phyloP scores from a whole-genome alignment of 1,139 yeast genomes.

The Pichia sp. region DNA sequence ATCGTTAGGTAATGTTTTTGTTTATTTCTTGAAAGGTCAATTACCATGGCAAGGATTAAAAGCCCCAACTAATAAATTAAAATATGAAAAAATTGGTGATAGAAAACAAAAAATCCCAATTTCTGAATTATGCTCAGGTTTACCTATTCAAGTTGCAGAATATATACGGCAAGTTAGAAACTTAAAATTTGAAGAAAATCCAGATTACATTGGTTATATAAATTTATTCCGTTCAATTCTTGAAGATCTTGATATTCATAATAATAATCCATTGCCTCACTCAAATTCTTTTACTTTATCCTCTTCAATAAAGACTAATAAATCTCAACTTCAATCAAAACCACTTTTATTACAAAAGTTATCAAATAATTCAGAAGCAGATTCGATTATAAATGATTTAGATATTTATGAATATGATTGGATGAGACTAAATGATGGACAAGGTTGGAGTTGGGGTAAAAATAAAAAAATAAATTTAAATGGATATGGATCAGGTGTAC shows the following conservation, averaged over 20 bases:
- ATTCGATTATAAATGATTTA: not conserved
- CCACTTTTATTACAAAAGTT: not conserved
- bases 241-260: constrained; percentile 52
- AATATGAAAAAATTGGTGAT: constrained; percentile 65
- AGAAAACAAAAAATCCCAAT: constrained; percentile 47
- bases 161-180: constrained; percentile 79
- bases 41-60: constrained; percentile 56
- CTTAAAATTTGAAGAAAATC: constrained; percentile 43
- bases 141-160: constrained; percentile 82
- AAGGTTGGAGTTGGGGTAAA: constrained; percentile 82
- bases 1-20: constrained; percentile 57
- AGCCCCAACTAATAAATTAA: constrained; percentile 77
- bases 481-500: constrained; percentile 62
- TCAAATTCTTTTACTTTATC: constrained; percentile 1
- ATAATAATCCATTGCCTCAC: not conserved
- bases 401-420: constrained; percentile 84
- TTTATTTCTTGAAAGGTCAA: constrained; percentile 56
- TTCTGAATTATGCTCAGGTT: constrained; percentile 68
- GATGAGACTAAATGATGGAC: constrained; percentile 87
- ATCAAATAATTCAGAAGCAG: not conserved
- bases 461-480: constrained; percentile 86
- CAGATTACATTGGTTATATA: constrained; percentile 66
- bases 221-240: constrained; percentile 69
- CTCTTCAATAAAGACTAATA: not conserved
- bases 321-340: not conserved